Percentiles rank a stretch among this genome's conserved stretches.
These are phyloP conservation scores for Thelonectria blattea DNA, from an alignment of 2,329 filamentous ascomycete species.

Conservation along the genomic window DNA sequence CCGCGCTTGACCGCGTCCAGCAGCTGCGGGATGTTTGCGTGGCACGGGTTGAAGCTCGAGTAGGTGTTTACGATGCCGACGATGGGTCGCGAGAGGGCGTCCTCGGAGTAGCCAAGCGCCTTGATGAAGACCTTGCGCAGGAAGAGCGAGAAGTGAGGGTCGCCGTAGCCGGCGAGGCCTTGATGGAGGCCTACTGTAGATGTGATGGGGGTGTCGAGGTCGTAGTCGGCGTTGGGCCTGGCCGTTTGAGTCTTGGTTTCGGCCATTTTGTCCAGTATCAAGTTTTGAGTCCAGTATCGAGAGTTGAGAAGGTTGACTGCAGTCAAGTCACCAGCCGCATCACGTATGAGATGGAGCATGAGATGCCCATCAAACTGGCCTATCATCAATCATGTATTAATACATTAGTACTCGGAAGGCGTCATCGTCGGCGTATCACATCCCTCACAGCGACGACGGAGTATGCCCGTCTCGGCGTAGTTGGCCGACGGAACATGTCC, in stretches of 20 bases:
- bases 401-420: constrained; percentile 28
- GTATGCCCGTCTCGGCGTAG: constrained; percentile 26
- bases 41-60: constrained; percentile 76
- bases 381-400: constrained; percentile 35
- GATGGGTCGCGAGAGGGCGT: constrained; percentile 72
- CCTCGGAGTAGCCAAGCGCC: constrained; percentile 74
- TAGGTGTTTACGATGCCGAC: constrained; percentile 78
- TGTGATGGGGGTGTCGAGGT: constrained; percentile 61
- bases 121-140: constrained; percentile 80
- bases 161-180: constrained; percentile 72
- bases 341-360: too few species aligned
- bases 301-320: too few species aligned
- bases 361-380: constrained; percentile 12
- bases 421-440: constrained; percentile 18
- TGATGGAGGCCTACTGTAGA: constrained; percentile 62
- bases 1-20: constrained; percentile 74
- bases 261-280: constrained; percentile 21
- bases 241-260: constrained; percentile 9
- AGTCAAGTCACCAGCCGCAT: too few species aligned
- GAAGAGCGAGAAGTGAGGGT: constrained; percentile 77
- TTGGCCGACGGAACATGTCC: constrained; percentile 25
- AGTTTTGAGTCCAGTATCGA: background rate
- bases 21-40: constrained; percentile 73
- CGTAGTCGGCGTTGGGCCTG: constrained; percentile 60
- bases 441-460: constrained; percentile 20